These are phyloP conservation scores for Neospora caninum DNA, from an alignment of 169 alveolate genomes.

Conservation along the genomic window DNA sequence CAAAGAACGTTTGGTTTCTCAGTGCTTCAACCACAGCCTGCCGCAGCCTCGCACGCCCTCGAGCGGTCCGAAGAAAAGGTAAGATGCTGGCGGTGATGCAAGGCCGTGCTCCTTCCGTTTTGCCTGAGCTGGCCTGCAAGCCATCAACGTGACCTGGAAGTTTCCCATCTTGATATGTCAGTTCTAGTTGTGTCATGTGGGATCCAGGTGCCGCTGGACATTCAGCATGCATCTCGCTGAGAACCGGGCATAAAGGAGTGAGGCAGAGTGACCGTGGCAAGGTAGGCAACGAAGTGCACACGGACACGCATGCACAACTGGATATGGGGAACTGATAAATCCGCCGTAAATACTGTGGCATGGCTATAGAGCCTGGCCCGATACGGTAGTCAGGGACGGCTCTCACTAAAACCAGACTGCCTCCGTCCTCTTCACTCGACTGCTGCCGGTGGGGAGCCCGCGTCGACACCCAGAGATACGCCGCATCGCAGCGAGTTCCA, in stretches of 20 bases:
- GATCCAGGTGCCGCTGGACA: neutral
- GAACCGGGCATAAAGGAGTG: neutral
- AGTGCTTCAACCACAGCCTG: neutral
- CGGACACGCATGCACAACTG: neutral
- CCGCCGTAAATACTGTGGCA: neutral
- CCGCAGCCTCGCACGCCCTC: neutral
- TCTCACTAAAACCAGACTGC: neutral
- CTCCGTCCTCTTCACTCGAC: neutral
- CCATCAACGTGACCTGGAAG: neutral
- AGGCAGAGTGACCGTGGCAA: neutral
- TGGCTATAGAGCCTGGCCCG: neutral
- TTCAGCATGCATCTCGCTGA: neutral
- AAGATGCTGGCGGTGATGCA: neutral
- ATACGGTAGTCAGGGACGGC: neutral
- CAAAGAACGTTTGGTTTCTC: neutral
- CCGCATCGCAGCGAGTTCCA: neutral
- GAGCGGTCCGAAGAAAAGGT: neutral
- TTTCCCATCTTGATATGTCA: neutral
- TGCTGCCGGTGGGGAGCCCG: neutral
- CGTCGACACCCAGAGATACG: neutral
- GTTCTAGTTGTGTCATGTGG: neutral
- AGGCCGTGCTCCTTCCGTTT: neutral
- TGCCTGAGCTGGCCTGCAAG: neutral
- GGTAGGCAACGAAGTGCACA: slow-evolving; percentile 15
- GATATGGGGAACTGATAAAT: neutral